Evolutionary conservation across 2,329 filamentous ascomycete species (phyloP).

Genomic region (Tolypocladium ophioglossoides): DNA sequence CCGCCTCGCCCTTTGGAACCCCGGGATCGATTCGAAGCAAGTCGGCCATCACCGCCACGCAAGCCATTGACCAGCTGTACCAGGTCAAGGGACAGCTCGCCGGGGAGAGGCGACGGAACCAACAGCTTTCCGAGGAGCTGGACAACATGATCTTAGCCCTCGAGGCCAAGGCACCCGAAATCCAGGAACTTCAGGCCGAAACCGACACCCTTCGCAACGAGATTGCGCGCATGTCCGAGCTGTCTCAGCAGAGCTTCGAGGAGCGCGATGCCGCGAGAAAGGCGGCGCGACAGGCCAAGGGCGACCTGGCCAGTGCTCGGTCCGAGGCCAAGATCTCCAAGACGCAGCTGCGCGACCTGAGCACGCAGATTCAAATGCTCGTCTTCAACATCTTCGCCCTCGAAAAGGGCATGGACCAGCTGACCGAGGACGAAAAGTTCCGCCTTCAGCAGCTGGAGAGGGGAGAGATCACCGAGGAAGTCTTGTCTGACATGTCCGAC

Average conservation of each 20-base stretch:
- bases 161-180: slow-evolving; percentile 77
- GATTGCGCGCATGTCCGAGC: slow-evolving; percentile 72
- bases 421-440: slow-evolving; percentile 60
- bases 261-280: slow-evolving; percentile 73
- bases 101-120: slow-evolving; percentile 61
- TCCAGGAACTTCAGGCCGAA: slow-evolving; percentile 75
- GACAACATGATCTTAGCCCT: slow-evolving; percentile 80
- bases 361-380: slow-evolving; percentile 81
- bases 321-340: slow-evolving; percentile 69
- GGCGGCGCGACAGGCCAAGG: slow-evolving; percentile 67
- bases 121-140: slow-evolving; percentile 64
- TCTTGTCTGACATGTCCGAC: slow-evolving; percentile 64
- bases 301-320: slow-evolving; percentile 52
- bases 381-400: slow-evolving; percentile 76
- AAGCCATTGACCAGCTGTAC: slow-evolving; percentile 54
- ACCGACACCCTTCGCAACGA: slow-evolving; percentile 71
- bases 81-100: slow-evolving; percentile 63
- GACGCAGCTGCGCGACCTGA: slow-evolving; percentile 80
- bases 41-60: slow-evolving; percentile 46
- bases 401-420: slow-evolving; percentile 65
- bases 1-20: slow-evolving; percentile 52
- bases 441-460: slow-evolving; percentile 69
- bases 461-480: slow-evolving; percentile 62
- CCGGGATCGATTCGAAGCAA: slow-evolving; percentile 47
- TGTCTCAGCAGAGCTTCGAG: slow-evolving; percentile 71